These are phyloP conservation scores for Reutealis trisperma DNA, from an alignment of 345 rosid genomes.

Conservation along the genomic window DNA sequence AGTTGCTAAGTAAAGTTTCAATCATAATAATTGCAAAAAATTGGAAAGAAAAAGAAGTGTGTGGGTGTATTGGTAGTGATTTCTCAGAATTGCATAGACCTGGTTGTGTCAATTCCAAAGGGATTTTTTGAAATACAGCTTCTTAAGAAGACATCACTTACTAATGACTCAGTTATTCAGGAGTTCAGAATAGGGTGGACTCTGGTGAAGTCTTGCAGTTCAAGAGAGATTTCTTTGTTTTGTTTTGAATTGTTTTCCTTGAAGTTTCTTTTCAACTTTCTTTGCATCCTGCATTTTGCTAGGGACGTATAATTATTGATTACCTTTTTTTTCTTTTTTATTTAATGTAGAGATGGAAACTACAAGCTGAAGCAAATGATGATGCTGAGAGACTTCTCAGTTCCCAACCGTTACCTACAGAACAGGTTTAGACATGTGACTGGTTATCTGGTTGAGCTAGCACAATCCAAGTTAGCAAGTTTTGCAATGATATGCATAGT, in stretches of 20 bases:
- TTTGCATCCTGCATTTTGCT: neutral
- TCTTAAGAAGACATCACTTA: too few relatives aligned
- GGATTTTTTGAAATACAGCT: too few relatives aligned
- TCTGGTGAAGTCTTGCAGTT: neutral
- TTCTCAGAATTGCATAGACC: neutral
- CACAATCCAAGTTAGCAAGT: neutral
- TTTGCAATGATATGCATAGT: neutral
- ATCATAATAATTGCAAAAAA: neutral
- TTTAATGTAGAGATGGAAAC: conserved; percentile 68
- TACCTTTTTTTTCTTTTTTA: neutral
- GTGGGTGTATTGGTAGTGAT: neutral
- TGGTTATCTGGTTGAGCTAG: neutral
- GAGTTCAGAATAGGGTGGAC: neutral
- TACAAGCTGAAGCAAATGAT: conserved; percentile 94
- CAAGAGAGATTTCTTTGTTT: neutral
- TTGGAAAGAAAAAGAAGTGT: neutral
- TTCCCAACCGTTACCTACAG: conserved; percentile 49
- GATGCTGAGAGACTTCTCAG: conserved; percentile 90
- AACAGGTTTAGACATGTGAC: conserved; percentile 29
- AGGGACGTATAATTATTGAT: neutral
- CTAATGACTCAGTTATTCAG: neutral
- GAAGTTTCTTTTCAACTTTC: neutral
- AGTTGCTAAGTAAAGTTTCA: neutral
- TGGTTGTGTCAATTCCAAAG: too few relatives aligned
- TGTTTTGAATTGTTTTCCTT: neutral